A percentile compares a stretch with the other conserved stretches of the same genome.
Evolutionary conservation across 768 basidiomycete genomes (phyloP).

Genomic region (Naganishia randhawae): DNA sequence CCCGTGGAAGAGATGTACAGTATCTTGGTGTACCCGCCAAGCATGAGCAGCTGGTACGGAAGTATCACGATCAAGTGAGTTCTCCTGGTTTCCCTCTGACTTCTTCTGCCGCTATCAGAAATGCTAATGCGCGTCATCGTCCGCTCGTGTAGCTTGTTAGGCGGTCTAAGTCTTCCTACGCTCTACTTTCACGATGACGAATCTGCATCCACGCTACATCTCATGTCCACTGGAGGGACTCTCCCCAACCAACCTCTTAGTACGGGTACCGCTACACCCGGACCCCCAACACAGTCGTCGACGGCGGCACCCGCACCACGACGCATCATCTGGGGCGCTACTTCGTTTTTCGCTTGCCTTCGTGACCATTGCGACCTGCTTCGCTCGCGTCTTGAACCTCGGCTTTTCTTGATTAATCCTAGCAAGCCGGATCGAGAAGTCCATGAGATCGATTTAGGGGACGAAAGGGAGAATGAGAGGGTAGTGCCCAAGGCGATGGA

Average conservation of each 20-base stretch:
- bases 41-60: slow-evolving; percentile 61
- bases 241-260: slow-evolving; percentile 15
- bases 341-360: slow-evolving; percentile 74
- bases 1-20: slow-evolving; percentile 52
- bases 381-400: slow-evolving; percentile 77
- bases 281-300: neutral
- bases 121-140: slow-evolving; percentile 38
- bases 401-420: slow-evolving; percentile 86
- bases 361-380: slow-evolving; percentile 63
- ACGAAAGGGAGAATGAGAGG: slow-evolving; percentile 32
- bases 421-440: slow-evolving; percentile 86
- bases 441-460: slow-evolving; percentile 60
- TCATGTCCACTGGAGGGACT: slow-evolving; percentile 34
- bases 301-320: slow-evolving; percentile 22
- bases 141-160: slow-evolving; percentile 34
- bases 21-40: slow-evolving; percentile 67
- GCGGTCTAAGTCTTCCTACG: slow-evolving; percentile 66
- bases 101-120: too few species aligned
- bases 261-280: slow-evolving; percentile 3
- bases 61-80: slow-evolving; percentile 83
- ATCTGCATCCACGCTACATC: slow-evolving; percentile 61
- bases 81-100: slow-evolving; percentile 54
- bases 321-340: slow-evolving; percentile 67
- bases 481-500: slow-evolving; percentile 27
- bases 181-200: slow-evolving; percentile 97